A percentile compares a stretch with the other conserved stretches of the same genome.
Evolutionary conservation across 2,329 filamentous ascomycete species (phyloP).

Genomic region (Fusarium lyarnte): DNA sequence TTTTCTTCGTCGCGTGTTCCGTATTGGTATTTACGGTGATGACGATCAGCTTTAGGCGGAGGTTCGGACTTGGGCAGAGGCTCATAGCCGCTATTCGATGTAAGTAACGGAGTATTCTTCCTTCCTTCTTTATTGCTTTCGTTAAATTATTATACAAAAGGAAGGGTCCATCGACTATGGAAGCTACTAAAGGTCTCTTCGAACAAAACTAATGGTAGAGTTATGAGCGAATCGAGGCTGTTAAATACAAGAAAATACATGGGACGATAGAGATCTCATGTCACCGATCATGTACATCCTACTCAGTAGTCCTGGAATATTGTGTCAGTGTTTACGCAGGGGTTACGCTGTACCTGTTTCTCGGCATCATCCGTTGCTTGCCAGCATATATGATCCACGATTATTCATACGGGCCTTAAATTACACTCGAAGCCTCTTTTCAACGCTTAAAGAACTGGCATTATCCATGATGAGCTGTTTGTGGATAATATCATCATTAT

Average conservation of each 20-base stretch:
- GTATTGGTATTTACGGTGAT: too few species aligned
- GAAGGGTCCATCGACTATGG: too few species aligned
- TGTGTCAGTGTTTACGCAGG: not conserved
- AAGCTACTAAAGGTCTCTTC: not conserved
- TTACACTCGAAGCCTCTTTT: not conserved
- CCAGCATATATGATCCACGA: not conserved
- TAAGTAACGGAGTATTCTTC: not conserved
- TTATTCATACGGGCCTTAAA: too few species aligned
- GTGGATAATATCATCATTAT: not conserved
- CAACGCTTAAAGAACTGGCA: not conserved
- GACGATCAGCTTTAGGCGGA: too few species aligned
- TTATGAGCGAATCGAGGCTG: not conserved
- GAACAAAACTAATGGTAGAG: not conserved
- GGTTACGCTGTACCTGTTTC: too few species aligned
- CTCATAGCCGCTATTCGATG: too few species aligned
- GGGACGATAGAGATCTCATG: rapidly evolving
- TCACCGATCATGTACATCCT: not conserved
- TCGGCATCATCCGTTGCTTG: not conserved
- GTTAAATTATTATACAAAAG: not conserved
- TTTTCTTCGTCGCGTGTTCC: too few species aligned
- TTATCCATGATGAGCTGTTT: not conserved
- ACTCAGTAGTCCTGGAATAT: not conserved
- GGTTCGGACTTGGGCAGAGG: too few species aligned
- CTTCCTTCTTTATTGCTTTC: not conserved
- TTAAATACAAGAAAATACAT: not conserved